A percentile compares a stretch with the other conserved stretches of the same genome.
phyloP scores from a whole-genome alignment of 495 filamentous ascomycete genomes.

The Pyrenula aspistea region DNA sequence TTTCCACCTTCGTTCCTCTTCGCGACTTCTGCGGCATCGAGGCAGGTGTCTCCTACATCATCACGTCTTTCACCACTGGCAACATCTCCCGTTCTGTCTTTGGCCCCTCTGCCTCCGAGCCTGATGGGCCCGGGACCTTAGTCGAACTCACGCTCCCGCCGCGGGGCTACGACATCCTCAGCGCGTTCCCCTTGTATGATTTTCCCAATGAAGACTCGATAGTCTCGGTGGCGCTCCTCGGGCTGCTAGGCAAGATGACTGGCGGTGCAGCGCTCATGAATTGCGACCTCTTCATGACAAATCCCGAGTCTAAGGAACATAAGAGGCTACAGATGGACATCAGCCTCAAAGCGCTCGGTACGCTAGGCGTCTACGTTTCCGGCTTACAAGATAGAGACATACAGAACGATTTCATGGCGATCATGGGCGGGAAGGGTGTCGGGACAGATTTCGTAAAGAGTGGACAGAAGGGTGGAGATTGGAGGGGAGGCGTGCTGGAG shows the following conservation, averaged over 20 bases:
- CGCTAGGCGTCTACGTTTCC: slow-evolving; percentile 60
- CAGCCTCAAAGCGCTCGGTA: slow-evolving; percentile 69
- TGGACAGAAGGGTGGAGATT: slow-evolving; percentile 14
- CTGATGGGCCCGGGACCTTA: slow-evolving; percentile 17
- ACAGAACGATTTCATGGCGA: slow-evolving; percentile 59
- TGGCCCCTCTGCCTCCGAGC: slow-evolving; percentile 11
- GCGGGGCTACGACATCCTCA: slow-evolving; percentile 72
- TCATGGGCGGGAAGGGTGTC: slow-evolving; percentile 57
- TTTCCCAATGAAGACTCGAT: slow-evolving; percentile 22
- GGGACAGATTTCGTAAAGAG: slow-evolving; percentile 55
- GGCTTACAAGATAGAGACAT: slow-evolving; percentile 46
- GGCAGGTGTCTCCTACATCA: slow-evolving; percentile 39
- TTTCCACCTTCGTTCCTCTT: slow-evolving; percentile 57
- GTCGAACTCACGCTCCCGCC: slow-evolving; percentile 48
- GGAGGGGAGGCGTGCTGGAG: slow-evolving; percentile 44
- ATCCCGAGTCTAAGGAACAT: slow-evolving; percentile 35
- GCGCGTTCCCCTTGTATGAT: slow-evolving; percentile 49
- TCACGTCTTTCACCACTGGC: slow-evolving; percentile 62
- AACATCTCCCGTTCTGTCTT: slow-evolving; percentile 38
- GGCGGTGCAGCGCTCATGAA: slow-evolving; percentile 64
- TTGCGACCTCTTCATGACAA: slow-evolving; percentile 39
- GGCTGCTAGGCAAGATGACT: slow-evolving; percentile 80
- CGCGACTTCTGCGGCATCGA: slow-evolving; percentile 60
- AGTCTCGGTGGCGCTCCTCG: slow-evolving; percentile 54
- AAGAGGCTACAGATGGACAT: slow-evolving; percentile 44